phyloP scores from a whole-genome alignment of 148 eudicot species.

The Suaeda aralocaspica region DNA sequence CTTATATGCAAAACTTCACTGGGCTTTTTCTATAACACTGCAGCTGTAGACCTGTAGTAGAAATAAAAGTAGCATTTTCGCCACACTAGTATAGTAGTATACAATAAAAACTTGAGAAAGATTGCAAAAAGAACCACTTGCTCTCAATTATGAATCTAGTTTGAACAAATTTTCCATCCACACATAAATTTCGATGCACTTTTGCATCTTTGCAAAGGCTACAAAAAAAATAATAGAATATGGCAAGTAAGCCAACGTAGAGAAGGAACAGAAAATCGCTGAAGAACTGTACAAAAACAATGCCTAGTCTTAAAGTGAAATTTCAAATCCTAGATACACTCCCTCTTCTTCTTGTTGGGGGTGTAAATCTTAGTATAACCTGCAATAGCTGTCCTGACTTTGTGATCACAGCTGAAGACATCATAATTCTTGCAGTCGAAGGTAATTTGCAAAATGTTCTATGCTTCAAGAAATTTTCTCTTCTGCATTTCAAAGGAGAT shows the following conservation, averaged over 20 bases:
- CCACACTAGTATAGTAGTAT: too few relatives aligned
- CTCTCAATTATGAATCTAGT: neutral
- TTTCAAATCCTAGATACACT: constrained; percentile 14
- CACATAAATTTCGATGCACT: constrained; percentile 1
- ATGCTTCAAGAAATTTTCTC: neutral
- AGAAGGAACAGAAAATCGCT: constrained; percentile 2
- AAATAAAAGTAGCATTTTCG: neutral
- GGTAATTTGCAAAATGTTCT: constrained; percentile 1
- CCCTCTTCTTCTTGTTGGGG: constrained; percentile 16
- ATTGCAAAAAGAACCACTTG: neutral
- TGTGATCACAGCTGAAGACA: constrained; percentile 1
- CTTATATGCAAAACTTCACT: constrained; percentile 11
- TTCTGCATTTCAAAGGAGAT: constrained; percentile 20
- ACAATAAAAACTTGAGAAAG: neutral
- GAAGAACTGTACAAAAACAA: constrained; percentile 32
- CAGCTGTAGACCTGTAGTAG: neutral
- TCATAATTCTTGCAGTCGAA: constrained; percentile 6
- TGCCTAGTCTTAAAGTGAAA: constrained; percentile 12
- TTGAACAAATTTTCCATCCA: constrained; percentile 7
- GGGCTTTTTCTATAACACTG: neutral
- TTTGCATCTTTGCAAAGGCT: constrained; percentile 19
- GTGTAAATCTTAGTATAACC: constrained; percentile 17
- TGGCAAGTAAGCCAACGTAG: constrained; percentile 1
- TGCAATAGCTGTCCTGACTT: constrained; percentile 6
- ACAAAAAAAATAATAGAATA: constrained; percentile 1